Percentiles rank a stretch among this genome's conserved stretches.
phyloP scores from a whole-genome alignment of 257 asterid species.

The Solanum ossicruentum region DNA sequence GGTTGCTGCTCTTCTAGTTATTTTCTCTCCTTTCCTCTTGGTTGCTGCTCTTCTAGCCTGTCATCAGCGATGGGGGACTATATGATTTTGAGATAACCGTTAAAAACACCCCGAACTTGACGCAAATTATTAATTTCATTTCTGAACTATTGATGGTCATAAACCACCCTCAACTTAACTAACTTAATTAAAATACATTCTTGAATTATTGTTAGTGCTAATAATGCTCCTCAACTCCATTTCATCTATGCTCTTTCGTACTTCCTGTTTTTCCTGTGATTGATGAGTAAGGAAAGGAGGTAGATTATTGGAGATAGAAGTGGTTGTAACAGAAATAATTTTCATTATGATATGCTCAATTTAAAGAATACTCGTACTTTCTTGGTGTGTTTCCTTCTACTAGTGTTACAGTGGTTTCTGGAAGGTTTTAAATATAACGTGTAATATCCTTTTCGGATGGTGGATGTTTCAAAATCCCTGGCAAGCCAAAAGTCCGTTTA shows the following conservation, averaged over 20 bases:
- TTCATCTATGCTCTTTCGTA: background rate
- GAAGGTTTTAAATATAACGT: background rate
- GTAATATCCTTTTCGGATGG: background rate
- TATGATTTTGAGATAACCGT: background rate
- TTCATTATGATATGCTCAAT: background rate
- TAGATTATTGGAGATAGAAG: background rate
- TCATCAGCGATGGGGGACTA: too few relatives aligned
- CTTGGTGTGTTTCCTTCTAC: too few relatives aligned
- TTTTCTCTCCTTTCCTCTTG: background rate
- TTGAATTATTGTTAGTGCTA: too few relatives aligned
- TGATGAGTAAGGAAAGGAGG: background rate
- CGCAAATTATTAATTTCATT: too few relatives aligned
- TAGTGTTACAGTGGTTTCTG: too few relatives aligned
- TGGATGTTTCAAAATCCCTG: background rate
- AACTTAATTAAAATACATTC: too few relatives aligned
- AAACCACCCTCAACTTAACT: too few relatives aligned
- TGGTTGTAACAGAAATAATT: background rate
- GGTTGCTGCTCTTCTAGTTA: background rate
- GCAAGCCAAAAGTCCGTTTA: background rate
- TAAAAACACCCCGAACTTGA: fast-evolving
- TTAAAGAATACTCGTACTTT: background rate
- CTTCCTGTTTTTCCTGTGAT: background rate
- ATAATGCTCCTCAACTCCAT: background rate
- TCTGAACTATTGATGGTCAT: too few relatives aligned
- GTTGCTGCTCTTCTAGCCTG: background rate